Conservation (phyloP, 2,329 filamentous ascomycete species). For the Lojkania enalia region DNA sequence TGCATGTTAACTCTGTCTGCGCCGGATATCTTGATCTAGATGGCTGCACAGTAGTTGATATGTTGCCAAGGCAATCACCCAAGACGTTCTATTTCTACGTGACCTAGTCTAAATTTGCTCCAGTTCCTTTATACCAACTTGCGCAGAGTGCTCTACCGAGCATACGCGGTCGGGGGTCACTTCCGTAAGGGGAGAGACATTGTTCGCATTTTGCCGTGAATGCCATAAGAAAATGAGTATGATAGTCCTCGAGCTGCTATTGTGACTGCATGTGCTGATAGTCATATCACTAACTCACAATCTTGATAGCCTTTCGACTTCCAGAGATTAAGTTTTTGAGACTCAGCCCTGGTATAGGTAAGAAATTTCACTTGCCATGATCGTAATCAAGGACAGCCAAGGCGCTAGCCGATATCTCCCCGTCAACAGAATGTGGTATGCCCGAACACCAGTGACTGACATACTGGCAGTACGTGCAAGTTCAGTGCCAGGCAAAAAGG, state of each 20-base stretch:
- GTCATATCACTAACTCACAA: slow-evolving; percentile 1
- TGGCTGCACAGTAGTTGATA: slow-evolving; percentile 73
- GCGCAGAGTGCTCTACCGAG: slow-evolving; percentile 71
- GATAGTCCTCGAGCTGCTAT: slow-evolving; percentile 17
- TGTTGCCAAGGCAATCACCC: slow-evolving; percentile 65
- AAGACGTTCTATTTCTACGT: not conserved
- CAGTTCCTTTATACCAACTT: slow-evolving; percentile 71
- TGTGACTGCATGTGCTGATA: slow-evolving; percentile 1
- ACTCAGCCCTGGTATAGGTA: slow-evolving; percentile 58
- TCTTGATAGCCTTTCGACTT: slow-evolving; percentile 64
- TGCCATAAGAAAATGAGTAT: slow-evolving; percentile 77
- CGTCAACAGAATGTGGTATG: no score
- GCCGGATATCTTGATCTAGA: slow-evolving; percentile 78
- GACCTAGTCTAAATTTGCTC: not conserved
- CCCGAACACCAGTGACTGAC: no score
- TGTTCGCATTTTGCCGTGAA: slow-evolving; percentile 74
- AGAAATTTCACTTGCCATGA: slow-evolving; percentile 3
- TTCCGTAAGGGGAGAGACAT: slow-evolving; percentile 72
- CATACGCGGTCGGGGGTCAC: slow-evolving; percentile 66
- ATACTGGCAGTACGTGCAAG: slow-evolving; percentile 16
- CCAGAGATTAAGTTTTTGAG: slow-evolving; percentile 77
- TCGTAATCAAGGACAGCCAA: no score
- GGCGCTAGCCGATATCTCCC: no score
- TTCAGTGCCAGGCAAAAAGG: slow-evolving; percentile 17
- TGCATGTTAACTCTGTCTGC: slow-evolving; percentile 73